Percentiles rank a stretch among this genome's conserved stretches.
Conservation (phyloP, 345 rosid species). For the Salix viminalis region DNA sequence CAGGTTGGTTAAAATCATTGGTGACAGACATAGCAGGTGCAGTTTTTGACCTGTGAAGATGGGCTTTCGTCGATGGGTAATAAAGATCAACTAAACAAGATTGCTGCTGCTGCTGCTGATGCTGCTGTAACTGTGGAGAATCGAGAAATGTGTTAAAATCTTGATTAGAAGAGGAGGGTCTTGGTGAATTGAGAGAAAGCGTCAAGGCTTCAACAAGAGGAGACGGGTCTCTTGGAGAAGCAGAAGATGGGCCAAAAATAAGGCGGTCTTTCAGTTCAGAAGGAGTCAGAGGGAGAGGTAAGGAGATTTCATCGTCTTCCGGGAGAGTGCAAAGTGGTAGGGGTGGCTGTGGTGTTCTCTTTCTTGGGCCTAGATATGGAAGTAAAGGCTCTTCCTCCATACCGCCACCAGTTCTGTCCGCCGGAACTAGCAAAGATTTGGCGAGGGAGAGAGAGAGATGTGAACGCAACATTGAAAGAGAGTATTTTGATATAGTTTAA, state of each 20-base stretch:
- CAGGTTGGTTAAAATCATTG: conserved; percentile 36
- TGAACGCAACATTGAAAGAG: too few species aligned
- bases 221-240: conserved; percentile 38
- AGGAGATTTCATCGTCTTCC: conserved; percentile 53
- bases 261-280: conserved; percentile 62
- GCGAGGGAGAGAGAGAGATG: not conserved
- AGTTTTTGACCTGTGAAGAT: conserved; percentile 70
- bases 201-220: conserved; percentile 48
- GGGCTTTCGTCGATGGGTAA: conserved; percentile 20
- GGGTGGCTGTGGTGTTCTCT: conserved; percentile 19
- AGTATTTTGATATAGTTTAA: too few species aligned
- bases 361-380: conserved; percentile 41
- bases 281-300: conserved; percentile 61
- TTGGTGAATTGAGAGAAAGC: conserved; percentile 35
- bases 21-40: conserved; percentile 82
- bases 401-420: not conserved
- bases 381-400: conserved; percentile 66
- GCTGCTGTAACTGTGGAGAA: conserved; percentile 14
- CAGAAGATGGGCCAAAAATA: conserved; percentile 56
- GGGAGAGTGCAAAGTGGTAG: conserved; percentile 60
- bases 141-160: conserved; percentile 2
- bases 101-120: conserved; percentile 10
- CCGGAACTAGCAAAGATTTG: not conserved
- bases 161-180: conserved; percentile 22
- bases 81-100: conserved; percentile 39